Conservation (phyloP, 805 yeast genomes). For the Ascoidea rubescens region DNA sequence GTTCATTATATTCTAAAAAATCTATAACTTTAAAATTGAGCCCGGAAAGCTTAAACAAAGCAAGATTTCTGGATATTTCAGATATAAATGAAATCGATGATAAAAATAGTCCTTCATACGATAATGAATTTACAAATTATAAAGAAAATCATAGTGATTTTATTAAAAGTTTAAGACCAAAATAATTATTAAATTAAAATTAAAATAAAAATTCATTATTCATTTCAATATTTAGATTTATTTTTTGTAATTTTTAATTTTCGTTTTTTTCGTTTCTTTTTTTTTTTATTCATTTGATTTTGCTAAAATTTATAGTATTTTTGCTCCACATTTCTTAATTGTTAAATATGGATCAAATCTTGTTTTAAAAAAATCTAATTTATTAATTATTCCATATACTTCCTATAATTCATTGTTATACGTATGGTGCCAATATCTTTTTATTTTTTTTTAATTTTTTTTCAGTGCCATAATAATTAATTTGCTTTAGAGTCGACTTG, state of each 20-base stretch:
- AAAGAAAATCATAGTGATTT: slow-evolving; percentile 27
- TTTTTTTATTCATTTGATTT: no score
- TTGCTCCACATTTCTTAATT: no score
- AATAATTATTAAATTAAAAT: slow-evolving; percentile 9
- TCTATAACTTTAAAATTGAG: not conserved
- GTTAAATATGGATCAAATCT: no score
- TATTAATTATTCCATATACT: no score
- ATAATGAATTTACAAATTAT: slow-evolving; percentile 32
- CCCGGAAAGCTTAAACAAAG: not conserved
- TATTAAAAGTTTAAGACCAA: slow-evolving; percentile 26
- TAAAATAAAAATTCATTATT: not conserved
- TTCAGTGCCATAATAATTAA: not conserved
- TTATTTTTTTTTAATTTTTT: not conserved
- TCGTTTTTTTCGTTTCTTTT: no score
- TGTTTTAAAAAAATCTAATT: no score
- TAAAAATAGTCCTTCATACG: slow-evolving; percentile 15
- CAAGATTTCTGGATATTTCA: not conserved
- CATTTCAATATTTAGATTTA: not conserved
- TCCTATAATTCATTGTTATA: no score
- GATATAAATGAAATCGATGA: no score
- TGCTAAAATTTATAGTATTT: no score
- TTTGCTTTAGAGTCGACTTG: not conserved
- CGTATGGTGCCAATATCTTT: no score
- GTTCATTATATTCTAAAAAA: not conserved
- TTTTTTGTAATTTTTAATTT: not conserved